phyloP scores from a whole-genome alignment of 2,329 filamentous ascomycete genomes.

The Aureobasidium pullulans region DNA sequence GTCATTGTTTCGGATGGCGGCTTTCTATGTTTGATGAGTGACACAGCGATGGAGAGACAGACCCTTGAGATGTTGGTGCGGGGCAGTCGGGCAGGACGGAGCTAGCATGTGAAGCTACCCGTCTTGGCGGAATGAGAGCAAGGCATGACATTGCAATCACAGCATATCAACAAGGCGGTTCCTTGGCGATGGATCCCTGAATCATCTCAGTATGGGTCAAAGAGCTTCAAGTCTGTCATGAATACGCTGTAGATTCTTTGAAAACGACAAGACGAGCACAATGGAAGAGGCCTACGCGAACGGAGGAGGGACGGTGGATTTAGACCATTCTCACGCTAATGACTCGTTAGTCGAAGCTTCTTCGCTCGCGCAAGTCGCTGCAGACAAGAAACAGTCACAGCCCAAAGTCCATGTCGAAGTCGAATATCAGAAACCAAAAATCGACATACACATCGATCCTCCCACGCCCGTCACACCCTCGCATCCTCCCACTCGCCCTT shows the following conservation, averaged over 20 bases:
- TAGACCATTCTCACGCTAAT: neutral
- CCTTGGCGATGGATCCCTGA: neutral
- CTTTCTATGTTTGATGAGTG: neutral
- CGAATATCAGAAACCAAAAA: neutral
- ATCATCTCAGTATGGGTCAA: neutral
- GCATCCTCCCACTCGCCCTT: neutral
- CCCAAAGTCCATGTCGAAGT: neutral
- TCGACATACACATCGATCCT: neutral
- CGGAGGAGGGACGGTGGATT: neutral
- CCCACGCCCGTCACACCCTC: neutral
- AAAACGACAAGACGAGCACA: neutral
- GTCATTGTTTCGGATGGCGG: constrained; percentile 43
- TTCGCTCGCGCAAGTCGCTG: neutral
- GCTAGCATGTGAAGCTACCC: neutral
- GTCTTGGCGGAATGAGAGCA: neutral
- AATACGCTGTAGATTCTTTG: neutral
- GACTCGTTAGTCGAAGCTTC: constrained; percentile 8
- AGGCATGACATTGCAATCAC: neutral
- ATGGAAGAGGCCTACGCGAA: neutral
- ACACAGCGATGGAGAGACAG: neutral
- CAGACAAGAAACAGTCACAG: neutral
- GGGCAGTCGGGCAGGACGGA: neutral
- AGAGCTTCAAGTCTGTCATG: neutral
- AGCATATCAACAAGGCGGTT: neutral
- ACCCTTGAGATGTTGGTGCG: neutral